Evolutionary conservation across 2,329 filamentous ascomycete species (phyloP).

Genomic region (Ophiostoma novo-ulmi): DNA sequence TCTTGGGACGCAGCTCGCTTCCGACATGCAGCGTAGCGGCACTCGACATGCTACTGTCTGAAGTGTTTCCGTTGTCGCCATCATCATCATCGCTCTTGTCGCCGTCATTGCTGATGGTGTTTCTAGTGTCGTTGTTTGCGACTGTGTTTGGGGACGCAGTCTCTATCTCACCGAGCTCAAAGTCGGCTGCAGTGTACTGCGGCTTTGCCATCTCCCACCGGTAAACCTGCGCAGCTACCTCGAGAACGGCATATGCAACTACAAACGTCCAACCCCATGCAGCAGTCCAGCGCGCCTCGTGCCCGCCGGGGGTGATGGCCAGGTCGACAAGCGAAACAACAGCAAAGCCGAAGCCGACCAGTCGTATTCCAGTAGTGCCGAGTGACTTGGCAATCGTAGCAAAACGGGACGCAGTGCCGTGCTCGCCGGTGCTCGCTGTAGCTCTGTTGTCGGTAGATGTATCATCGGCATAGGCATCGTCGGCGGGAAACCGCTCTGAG

Average conservation of each 20-base stretch:
- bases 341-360: slow-evolving; percentile 6
- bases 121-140: background rate
- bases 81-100: background rate
- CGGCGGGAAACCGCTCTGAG: slow-evolving; percentile 11
- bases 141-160: background rate
- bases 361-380: background rate
- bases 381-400: background rate
- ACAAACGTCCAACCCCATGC: slow-evolving; percentile 21
- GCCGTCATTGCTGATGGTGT: background rate
- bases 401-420: background rate
- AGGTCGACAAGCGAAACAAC: slow-evolving; percentile 10
- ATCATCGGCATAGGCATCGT: background rate
- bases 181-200: slow-evolving; percentile 17
- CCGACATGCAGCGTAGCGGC: background rate
- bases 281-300: slow-evolving; percentile 20
- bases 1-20: background rate
- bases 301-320: slow-evolving; percentile 13
- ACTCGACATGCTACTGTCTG: background rate
- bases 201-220: slow-evolving; percentile 12
- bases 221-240: background rate
- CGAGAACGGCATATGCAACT: slow-evolving; percentile 14
- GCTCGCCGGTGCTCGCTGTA: background rate
- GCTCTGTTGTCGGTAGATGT: background rate
- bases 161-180: slow-evolving; percentile 19
- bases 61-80: background rate